These are phyloP conservation scores for Hevea brasiliensis DNA, from an alignment of 345 rosid genomes.

Conservation along the genomic window DNA sequence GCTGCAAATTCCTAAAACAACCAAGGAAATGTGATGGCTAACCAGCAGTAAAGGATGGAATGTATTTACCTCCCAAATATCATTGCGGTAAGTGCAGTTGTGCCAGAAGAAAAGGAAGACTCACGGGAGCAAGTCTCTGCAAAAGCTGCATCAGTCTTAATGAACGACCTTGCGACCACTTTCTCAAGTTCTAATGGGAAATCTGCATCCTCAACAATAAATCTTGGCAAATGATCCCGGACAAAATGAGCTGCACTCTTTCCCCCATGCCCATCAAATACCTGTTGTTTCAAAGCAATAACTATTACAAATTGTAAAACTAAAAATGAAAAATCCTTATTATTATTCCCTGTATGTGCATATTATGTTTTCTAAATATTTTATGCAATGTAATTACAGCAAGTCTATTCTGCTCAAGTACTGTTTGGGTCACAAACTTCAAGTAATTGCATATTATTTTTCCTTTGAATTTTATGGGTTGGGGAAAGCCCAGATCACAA, in stretches of 20 bases:
- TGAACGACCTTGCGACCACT: constrained; percentile 62
- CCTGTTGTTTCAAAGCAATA: constrained; percentile 37
- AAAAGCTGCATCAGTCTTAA: constrained; percentile 73
- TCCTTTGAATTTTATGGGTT: too few relatives aligned
- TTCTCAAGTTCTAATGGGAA: constrained; percentile 72
- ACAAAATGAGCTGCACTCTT: constrained; percentile 69
- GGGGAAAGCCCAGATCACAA: too few relatives aligned
- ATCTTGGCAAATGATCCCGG: constrained; percentile 71
- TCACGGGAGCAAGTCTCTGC: constrained; percentile 51
- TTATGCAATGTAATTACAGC: background rate
- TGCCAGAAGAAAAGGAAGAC: constrained; percentile 67
- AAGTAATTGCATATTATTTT: too few relatives aligned
- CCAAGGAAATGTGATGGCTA: background rate
- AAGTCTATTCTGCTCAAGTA: background rate
- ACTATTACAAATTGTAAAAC: constrained; percentile 1
- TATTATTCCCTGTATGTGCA: background rate
- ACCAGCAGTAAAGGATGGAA: background rate
- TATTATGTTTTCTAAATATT: background rate
- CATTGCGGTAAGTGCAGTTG: constrained; percentile 85
- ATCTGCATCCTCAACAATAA: constrained; percentile 74
- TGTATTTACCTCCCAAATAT: constrained; percentile 65
- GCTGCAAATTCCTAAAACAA: background rate
- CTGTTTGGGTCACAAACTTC: too few relatives aligned
- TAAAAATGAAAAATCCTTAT: background rate
- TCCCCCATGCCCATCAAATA: constrained; percentile 92